Evolutionary conservation across 805 yeast species (phyloP).

Genomic region (Cyberlindnera maritima): DNA sequence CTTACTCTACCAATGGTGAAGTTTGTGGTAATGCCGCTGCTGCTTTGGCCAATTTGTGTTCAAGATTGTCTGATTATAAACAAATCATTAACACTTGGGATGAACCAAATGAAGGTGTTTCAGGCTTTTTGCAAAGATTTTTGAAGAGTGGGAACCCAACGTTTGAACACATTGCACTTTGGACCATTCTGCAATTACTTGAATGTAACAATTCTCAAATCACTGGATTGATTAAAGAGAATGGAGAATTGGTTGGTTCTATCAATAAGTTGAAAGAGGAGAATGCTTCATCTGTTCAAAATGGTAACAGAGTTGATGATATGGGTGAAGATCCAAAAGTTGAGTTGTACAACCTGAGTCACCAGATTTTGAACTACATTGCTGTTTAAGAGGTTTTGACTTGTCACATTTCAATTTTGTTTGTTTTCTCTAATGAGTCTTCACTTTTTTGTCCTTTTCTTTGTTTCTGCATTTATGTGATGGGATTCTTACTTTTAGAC

Average conservation of each 20-base stretch:
- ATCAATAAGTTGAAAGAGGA: constrained; percentile 46
- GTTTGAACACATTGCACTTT: constrained; percentile 94
- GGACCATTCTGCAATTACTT: constrained; percentile 92
- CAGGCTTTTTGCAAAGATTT: constrained; percentile 78
- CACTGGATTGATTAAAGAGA: constrained; percentile 50
- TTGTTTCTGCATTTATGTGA: not conserved
- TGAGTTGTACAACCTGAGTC: constrained; percentile 63
- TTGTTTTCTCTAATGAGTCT: not conserved
- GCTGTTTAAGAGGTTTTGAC: constrained; percentile 4
- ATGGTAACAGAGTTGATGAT: constrained; percentile 31
- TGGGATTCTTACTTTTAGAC: not conserved
- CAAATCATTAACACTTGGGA: constrained; percentile 79
- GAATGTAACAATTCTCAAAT: constrained; percentile 78
- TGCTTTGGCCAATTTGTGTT: constrained; percentile 92
- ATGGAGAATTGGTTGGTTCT: constrained; percentile 50
- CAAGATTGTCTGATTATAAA: constrained; percentile 81
- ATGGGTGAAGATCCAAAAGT: constrained; percentile 59
- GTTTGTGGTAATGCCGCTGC: constrained; percentile 99
- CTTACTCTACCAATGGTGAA: constrained; percentile 83
- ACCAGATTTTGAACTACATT: constrained; percentile 55
- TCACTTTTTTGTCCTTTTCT: not conserved
- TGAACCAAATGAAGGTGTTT: constrained; percentile 78
- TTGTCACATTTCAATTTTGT: not conserved
- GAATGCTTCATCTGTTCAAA: constrained; percentile 32
- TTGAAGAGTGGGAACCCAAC: constrained; percentile 84